Evolutionary conservation across 164 flowering plant species (phyloP).

Genomic region (Tetrastigma voinierianum): DNA sequence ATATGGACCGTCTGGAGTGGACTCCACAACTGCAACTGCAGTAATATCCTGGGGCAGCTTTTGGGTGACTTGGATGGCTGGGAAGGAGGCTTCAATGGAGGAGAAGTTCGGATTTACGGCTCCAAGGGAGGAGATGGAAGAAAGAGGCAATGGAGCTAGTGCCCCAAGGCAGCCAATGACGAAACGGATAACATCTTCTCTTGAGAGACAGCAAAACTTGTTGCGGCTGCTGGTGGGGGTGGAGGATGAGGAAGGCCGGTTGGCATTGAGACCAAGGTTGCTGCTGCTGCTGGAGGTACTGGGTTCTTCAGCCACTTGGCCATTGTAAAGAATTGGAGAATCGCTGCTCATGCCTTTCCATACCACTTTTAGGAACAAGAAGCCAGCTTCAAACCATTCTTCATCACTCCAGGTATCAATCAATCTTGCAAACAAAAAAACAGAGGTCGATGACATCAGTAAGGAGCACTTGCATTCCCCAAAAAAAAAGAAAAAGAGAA

Average conservation of each 20-base stretch:
- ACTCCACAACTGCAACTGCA: slow-evolving; percentile 85
- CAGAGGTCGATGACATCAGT: neutral
- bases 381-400: slow-evolving; percentile 92
- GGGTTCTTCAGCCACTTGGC: slow-evolving; percentile 86
- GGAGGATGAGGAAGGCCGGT: slow-evolving; percentile 50
- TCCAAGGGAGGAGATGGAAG: slow-evolving; percentile 75
- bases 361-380: slow-evolving; percentile 73
- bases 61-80: slow-evolving; percentile 54
- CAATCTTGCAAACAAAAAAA: slow-evolving; percentile 45
- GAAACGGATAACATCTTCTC: slow-evolving; percentile 91
- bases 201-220: slow-evolving; percentile 83
- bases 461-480: neutral
- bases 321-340: slow-evolving; percentile 91
- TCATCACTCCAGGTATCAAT: slow-evolving; percentile 99
- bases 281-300: slow-evolving; percentile 37
- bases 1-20: slow-evolving; percentile 37
- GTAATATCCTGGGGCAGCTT: slow-evolving; percentile 63
- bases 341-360: slow-evolving; percentile 96
- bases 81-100: slow-evolving; percentile 60
- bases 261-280: slow-evolving; percentile 25
- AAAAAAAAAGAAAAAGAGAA: neutral
- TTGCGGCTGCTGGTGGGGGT: slow-evolving; percentile 21
- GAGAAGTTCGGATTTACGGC: slow-evolving; percentile 55
- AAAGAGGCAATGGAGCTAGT: slow-evolving; percentile 87
- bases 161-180: slow-evolving; percentile 94